Evolutionary conservation across 2,329 filamentous ascomycete species (phyloP).

Genomic region (Aspergillus arachidicola): DNA sequence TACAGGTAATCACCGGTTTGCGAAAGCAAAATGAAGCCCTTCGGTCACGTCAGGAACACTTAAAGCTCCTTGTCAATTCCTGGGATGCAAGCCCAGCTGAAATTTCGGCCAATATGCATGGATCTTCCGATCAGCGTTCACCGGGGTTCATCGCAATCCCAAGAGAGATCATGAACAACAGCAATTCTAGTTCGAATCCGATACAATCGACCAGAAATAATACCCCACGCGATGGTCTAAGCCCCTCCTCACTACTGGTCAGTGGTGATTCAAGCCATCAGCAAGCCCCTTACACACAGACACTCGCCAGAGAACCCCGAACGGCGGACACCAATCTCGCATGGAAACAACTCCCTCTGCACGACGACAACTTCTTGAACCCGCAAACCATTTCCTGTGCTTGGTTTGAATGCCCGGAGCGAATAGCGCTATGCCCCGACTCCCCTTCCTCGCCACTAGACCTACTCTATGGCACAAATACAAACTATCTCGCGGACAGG

Average conservation of each 20-base stretch:
- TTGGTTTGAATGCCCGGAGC: constrained; percentile 24
- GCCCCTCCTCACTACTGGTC: neutral
- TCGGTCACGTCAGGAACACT: constrained; percentile 18
- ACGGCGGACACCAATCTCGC: neutral
- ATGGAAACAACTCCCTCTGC: constrained; percentile 21
- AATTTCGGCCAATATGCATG: neutral
- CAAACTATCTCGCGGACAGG: constrained; percentile 28
- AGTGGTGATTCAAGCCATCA: neutral
- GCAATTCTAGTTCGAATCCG: neutral
- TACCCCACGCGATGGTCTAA: neutral
- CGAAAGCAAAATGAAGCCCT: constrained; percentile 27
- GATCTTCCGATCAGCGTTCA: neutral
- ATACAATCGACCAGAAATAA: neutral
- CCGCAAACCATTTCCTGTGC: constrained; percentile 4
- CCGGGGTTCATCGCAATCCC: neutral
- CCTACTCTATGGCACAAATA: constrained; percentile 29
- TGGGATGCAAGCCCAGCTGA: constrained; percentile 21
- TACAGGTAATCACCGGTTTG: constrained; percentile 24
- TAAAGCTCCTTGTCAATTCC: constrained; percentile 22
- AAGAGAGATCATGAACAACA: neutral
- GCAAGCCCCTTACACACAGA: neutral
- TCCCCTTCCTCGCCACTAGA: constrained; percentile 27
- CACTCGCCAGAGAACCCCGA: neutral
- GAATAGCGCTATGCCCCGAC: constrained; percentile 23
- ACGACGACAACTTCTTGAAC: constrained; percentile 19